Evolutionary conservation across 202 grass and related monocot genomes (phyloP), one percentile per base, ranked within the genome.

Genomic region (Zizania palustris): DNA sequence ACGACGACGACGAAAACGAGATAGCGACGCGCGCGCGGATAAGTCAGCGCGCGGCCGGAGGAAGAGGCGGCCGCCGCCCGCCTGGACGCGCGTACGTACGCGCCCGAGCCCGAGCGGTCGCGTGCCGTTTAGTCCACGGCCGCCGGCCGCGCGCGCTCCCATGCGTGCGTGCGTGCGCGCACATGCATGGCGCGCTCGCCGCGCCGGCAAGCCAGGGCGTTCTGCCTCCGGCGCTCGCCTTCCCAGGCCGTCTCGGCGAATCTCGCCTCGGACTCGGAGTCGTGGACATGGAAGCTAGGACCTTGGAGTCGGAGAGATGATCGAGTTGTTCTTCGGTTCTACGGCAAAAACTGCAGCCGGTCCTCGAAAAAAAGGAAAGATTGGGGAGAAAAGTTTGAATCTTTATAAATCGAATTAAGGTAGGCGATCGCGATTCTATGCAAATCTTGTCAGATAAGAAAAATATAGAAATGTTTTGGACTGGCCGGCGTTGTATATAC

Each of bases 121-220:
- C 88, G 77, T 91, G 88, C 85, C 85, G 62, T 76, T 64, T 5
- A 48, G 54, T 82, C 65, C 74, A 84, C 81, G 84, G 41, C 14
- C 9, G 37, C 57, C 81, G 84, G 41, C 14, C 9, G 37, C 57
- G 53, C 36, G 48, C 67, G 4, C 74, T 54, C 73, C 39, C 54
- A 70, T 45, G 28, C 28, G 28, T 28, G 28, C 28, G 28, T 28
- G 28, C 28, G 28, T 28, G 15, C 69, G 16, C 69, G 60, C 12
- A 8, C n/a, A 11, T 10, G 2, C 7, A 43, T 50, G 50, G 16
- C 50, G 50, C 6, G 16, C 38, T 57, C 60, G 7, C 54, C 3
- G 4, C 72, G 60, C 58, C 67, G 48, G 15, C 48, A 28, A 33
- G 21, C 20, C 11, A 15, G 9, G 44, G 4, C 22, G 5, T 36